These are phyloP conservation scores for Scheffersomyces cryptocercus DNA, from an alignment of 1,139 yeast genomes.

Conservation along the genomic window DNA sequence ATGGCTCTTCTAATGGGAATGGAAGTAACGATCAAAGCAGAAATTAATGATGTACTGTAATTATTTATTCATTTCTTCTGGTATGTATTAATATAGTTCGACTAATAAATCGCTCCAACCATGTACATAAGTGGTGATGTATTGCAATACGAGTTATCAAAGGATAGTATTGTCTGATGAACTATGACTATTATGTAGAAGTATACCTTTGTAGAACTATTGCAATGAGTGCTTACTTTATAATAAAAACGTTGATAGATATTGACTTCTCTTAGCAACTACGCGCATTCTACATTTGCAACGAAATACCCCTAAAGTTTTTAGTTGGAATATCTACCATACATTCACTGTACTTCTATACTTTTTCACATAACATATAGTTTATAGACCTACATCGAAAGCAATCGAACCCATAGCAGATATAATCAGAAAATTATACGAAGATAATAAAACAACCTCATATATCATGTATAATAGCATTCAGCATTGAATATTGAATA, in stretches of 20 bases:
- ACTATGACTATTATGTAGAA: too few relatives aligned
- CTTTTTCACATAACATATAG: too few relatives aligned
- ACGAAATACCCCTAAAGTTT: slow-evolving; percentile 39
- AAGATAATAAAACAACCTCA: too few relatives aligned
- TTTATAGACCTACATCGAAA: too few relatives aligned
- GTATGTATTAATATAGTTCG: slow-evolving; percentile 1
- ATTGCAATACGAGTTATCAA: slow-evolving; percentile 22
- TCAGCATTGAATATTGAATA: slow-evolving; percentile 20
- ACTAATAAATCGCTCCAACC: not conserved
- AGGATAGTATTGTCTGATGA: slow-evolving; percentile 12
- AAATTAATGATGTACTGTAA: too few relatives aligned
- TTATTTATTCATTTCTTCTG: not conserved
- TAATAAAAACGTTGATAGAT: too few relatives aligned
- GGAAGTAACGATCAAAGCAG: not conserved
- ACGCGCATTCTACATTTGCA: slow-evolving; percentile 21
- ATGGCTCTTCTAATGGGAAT: not conserved
- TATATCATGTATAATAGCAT: slow-evolving; percentile 8
- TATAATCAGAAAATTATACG: too few relatives aligned
- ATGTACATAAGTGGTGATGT: slow-evolving; percentile 18
- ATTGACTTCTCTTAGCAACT: too few relatives aligned
- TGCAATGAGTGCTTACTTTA: too few relatives aligned
- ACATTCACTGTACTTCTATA: too few relatives aligned
- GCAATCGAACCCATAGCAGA: too few relatives aligned
- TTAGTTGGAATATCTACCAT: slow-evolving; percentile 35
- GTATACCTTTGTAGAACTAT: too few relatives aligned